phyloP scores from a whole-genome alignment of 2,329 filamentous ascomycete species.

The Chaetomiaceae sp. region DNA sequence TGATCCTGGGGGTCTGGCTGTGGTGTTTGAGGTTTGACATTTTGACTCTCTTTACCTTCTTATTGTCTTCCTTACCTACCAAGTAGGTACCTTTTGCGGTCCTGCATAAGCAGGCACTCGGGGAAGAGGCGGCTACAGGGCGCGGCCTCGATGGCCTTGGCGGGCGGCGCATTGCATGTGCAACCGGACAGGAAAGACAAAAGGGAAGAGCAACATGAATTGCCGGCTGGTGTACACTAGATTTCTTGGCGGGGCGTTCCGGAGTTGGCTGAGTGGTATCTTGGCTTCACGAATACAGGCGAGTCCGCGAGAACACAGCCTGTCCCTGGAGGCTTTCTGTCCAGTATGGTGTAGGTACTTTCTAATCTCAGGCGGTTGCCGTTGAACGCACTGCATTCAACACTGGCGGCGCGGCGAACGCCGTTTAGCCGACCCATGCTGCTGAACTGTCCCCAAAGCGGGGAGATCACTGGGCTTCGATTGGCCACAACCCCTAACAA shows the following conservation, averaged over 20 bases:
- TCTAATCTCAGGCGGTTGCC: no score
- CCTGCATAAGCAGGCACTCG: not conserved
- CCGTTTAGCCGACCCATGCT: constrained; percentile 1
- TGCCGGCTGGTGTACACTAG: constrained; percentile 12
- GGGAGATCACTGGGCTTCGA: not conserved
- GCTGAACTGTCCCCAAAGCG: constrained; percentile 1
- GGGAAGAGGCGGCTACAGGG: not conserved
- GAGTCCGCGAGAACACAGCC: not conserved
- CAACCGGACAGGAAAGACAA: constrained; percentile 12
- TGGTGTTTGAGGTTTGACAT: not conserved
- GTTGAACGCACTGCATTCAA: not conserved
- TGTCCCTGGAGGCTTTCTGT: not conserved
- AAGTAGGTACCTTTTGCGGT: no score
- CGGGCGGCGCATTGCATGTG: constrained; percentile 6
- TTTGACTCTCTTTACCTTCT: not conserved
- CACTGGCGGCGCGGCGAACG: not conserved
- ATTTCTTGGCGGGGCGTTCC: constrained; percentile 15
- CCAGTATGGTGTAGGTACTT: not conserved
- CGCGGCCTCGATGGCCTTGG: not conserved
- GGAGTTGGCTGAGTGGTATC: constrained; percentile 1
- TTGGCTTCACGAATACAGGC: constrained; percentile 4
- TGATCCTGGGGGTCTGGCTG: constrained; percentile 1
- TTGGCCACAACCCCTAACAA: constrained; percentile 6
- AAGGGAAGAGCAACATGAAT: constrained; percentile 10
- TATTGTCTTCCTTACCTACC: no score